phyloP scores from a whole-genome alignment of 2,329 filamentous ascomycete species.

The Colletotrichum sp. region DNA sequence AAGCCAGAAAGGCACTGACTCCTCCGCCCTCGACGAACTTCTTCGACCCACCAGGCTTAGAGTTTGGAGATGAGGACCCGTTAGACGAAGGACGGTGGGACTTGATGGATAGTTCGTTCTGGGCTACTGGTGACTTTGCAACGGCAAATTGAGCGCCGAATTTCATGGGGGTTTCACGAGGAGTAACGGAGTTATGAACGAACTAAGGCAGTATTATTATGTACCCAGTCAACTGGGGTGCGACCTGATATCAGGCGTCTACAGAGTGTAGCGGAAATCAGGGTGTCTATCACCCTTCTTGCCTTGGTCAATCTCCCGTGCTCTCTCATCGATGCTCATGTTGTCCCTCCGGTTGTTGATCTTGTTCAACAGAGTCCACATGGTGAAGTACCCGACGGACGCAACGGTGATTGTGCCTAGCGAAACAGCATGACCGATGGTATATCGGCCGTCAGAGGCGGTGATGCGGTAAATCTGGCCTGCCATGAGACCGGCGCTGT shows the following conservation, averaged over 20 bases:
- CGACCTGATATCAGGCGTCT: neutral
- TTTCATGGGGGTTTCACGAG: neutral
- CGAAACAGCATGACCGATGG: conserved; percentile 13
- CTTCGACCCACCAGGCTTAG: neutral
- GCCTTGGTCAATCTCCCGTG: conserved; percentile 3
- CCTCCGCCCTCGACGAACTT: neutral
- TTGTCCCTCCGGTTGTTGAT: conserved; percentile 6
- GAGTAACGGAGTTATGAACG: neutral
- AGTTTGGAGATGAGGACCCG: conserved; percentile 1
- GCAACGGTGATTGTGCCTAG: conserved; percentile 13
- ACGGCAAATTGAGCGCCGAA: neutral
- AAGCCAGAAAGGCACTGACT: neutral
- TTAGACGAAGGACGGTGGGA: neutral
- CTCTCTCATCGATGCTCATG: conserved; percentile 16
- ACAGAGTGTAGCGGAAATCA: conserved; percentile 15
- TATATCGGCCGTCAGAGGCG: conserved; percentile 4
- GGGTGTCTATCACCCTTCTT: conserved; percentile 17
- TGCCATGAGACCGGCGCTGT: conserved; percentile 48
- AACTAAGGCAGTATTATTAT: neutral
- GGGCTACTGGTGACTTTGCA: neutral
- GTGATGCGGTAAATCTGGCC: conserved; percentile 35
- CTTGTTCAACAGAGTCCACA: neutral
- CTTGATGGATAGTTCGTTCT: neutral
- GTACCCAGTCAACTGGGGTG: neutral
- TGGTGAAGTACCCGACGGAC: conserved; percentile 2